Conservation (phyloP, 2,329 filamentous ascomycete species). For the Ophiobolus disseminans region DNA sequence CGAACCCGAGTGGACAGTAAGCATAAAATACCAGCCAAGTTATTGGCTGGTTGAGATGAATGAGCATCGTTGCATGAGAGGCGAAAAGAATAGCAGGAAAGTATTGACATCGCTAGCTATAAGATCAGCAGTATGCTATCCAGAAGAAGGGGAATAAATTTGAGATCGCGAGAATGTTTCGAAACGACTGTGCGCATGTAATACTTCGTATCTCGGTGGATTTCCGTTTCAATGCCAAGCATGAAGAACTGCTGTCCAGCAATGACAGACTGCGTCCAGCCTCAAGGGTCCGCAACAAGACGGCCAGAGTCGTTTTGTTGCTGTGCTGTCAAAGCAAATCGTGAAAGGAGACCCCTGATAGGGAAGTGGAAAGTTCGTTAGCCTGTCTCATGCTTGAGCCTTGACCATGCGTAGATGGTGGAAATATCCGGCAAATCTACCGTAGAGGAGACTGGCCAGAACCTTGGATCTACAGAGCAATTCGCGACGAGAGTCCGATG, state of each 20-base stretch:
- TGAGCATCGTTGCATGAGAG: neutral
- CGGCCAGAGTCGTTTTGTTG: neutral
- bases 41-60: neutral
- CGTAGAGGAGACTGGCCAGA: constrained; percentile 7
- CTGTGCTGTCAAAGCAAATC: neutral
- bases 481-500: too few relatives aligned
- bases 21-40: neutral
- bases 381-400: constrained; percentile 5
- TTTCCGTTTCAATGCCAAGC: constrained; percentile 1
- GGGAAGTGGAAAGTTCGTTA: neutral
- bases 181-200: constrained; percentile 12
- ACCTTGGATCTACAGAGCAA: constrained; percentile 9
- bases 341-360: constrained; percentile 1
- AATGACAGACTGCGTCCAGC: neutral
- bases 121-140: constrained; percentile 1
- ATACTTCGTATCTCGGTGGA: constrained; percentile 3
- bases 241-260: neutral
- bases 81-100: constrained; percentile 11
- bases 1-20: neutral
- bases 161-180: constrained; percentile 7
- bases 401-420: constrained; percentile 7
- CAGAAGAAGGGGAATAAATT: neutral
- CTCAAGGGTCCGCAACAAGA: neutral
- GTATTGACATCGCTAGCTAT: neutral
- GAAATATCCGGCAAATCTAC: constrained; percentile 4